Base-by-base conservation (phyloP, 345 rosid genomes). In the Balakata baccata region DNA sequence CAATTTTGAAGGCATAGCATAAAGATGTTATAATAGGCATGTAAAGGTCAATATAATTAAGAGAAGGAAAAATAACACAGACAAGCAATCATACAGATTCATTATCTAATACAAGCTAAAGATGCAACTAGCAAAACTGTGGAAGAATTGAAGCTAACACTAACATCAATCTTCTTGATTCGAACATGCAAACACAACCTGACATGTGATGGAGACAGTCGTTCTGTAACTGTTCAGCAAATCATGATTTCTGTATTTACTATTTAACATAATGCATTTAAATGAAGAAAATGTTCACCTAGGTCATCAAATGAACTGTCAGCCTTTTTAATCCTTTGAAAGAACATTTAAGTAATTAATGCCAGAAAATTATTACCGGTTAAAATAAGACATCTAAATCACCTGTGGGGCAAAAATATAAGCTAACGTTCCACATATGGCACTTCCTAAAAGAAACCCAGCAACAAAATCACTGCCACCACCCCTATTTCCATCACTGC, bases 371-470 rank as follows among this genome's bases (percentile, higher is more conserved):
- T 64, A 68, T n/a, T 50, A 57, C 16, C 63, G n/a, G 66, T 50
- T 39, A 49, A 52, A 50, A 16, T 22, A 34, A 71, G 52, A 66
- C 54, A 75, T 66, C 53, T 43, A 74, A 20, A 66, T 68, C 66
- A 94, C 97, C 97, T 92, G 97, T 39, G 98, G 97, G 64, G 98
- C 94, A 81, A 87, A 92, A 67, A 87, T 51, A 79, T 93, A 94
- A 0, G 91, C 91, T 57, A 88, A 74, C 17, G 95, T 86, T 76
- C 97, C 98, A 77, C 85, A 89, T 43, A 94, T 73, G 29, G 97
- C 97, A 54, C 97, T 97, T 58, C 97, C 97, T 74, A 94, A 71
- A 61, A 94, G 82, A 80, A 94, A 94, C 68, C 98, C 97, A 68
- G 97, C 93, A 17, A 85, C 70, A 86, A 94, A 94, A 77, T 90